Conservation (phyloP, 768 basidiomycete species). For the Termitomyces heimii region DNA sequence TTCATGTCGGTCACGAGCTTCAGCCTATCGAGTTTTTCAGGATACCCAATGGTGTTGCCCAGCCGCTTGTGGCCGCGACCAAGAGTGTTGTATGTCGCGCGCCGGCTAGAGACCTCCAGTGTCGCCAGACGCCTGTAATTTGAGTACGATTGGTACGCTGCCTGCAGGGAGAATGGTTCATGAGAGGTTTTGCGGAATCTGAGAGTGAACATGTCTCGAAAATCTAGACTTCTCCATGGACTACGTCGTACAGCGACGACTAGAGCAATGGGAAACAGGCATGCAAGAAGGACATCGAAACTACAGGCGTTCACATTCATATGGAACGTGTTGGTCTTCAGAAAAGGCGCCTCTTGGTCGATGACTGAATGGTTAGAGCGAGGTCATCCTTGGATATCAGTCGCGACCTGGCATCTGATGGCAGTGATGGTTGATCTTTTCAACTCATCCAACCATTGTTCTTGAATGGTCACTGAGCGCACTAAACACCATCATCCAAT, state of each 20-base stretch:
- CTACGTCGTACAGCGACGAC: slow-evolving; percentile 20
- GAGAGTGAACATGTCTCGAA: slow-evolving; percentile 19
- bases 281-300: slow-evolving; percentile 33
- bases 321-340: too few relatives aligned
- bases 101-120: slow-evolving; percentile 36
- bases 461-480: too few relatives aligned
- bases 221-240: slow-evolving; percentile 17
- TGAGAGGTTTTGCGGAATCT: slow-evolving; percentile 13
- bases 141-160: slow-evolving; percentile 37
- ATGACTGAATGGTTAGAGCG: too few relatives aligned
- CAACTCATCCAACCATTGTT: too few relatives aligned
- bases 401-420: too few relatives aligned
- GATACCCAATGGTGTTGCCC: slow-evolving; percentile 47
- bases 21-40: slow-evolving; percentile 42
- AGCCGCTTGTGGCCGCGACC: slow-evolving; percentile 41
- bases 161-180: slow-evolving; percentile 37
- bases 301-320: slow-evolving; percentile 6
- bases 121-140: slow-evolving; percentile 36
- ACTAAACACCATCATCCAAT: too few relatives aligned
- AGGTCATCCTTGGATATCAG: too few relatives aligned
- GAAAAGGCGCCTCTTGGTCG: too few relatives aligned
- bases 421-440: too few relatives aligned
- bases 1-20: slow-evolving; percentile 35
- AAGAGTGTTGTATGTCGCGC: slow-evolving; percentile 35
- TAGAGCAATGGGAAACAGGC: slow-evolving; percentile 31